Percentiles rank a stretch among this genome's conserved stretches.
Evolutionary conservation across 495 filamentous ascomycete genomes (phyloP).

Genomic region (Hypoxylon fragiforme): DNA sequence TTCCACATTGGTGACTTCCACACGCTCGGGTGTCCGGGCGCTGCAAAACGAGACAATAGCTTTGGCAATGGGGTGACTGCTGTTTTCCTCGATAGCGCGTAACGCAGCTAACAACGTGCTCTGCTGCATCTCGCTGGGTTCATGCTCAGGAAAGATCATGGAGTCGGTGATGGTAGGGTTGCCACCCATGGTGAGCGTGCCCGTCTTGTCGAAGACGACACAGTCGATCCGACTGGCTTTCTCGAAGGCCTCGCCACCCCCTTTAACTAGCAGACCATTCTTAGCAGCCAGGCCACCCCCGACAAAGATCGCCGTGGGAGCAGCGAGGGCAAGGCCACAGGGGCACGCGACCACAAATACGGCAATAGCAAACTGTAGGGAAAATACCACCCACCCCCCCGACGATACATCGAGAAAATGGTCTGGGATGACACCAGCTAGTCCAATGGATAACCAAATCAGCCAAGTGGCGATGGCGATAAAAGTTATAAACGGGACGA

Average conservation of each 20-base stretch:
- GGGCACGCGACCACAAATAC: conserved; percentile 96
- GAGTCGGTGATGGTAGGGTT: conserved; percentile 78
- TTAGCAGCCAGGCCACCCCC: conserved; percentile 86
- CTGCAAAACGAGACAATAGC: conserved; percentile 74
- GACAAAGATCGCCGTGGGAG: conserved; percentile 91
- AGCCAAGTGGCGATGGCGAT: conserved; percentile 83
- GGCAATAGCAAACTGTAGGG: conserved; percentile 87
- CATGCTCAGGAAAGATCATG: conserved; percentile 53
- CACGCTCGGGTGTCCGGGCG: conserved; percentile 36
- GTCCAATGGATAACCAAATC: conserved; percentile 77
- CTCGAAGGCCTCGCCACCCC: conserved; percentile 95
- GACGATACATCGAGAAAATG: conserved; percentile 67
- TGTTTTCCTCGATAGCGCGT: conserved; percentile 74
- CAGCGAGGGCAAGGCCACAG: conserved; percentile 88
- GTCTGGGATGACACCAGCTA: conserved; percentile 65
- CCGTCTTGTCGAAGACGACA: conserved; percentile 96
- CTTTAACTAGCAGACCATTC: conserved; percentile 88
- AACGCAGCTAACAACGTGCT: conserved; percentile 52
- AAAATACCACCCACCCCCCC: conserved; percentile 85
- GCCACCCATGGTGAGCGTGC: conserved; percentile 85
- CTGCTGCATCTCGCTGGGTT: conserved; percentile 27
- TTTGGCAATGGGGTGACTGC: conserved; percentile 84
- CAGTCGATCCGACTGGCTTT: conserved; percentile 84
- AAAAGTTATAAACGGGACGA: conserved; percentile 82
- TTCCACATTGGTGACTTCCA: conserved; percentile 57